These are phyloP conservation scores for Lentinula aciculospora DNA, from an alignment of 768 basidiomycete genomes.

Conservation along the genomic window DNA sequence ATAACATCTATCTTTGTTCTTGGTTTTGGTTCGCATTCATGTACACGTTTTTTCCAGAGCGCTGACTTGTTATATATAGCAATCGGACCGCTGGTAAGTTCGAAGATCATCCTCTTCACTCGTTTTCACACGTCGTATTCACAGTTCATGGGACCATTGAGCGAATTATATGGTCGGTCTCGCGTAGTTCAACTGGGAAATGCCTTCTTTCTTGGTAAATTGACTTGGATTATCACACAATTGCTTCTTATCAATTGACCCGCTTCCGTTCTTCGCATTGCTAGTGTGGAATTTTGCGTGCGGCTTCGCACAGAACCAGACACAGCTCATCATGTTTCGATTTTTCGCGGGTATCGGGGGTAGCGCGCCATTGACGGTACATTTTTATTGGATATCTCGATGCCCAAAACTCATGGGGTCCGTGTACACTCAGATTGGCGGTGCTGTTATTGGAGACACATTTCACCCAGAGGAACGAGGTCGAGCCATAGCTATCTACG, in stretches of 20 bases:
- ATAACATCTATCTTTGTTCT: slow-evolving; percentile 55
- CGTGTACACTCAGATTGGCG: slow-evolving; percentile 40
- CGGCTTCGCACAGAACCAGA: slow-evolving; percentile 38
- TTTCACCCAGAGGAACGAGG: slow-evolving; percentile 61
- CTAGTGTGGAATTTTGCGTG: slow-evolving; percentile 41
- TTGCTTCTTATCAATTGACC: not conserved
- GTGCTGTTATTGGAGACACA: slow-evolving; percentile 60
- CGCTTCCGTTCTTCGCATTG: not conserved
- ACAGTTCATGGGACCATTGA: slow-evolving; percentile 53
- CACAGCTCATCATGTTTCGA: slow-evolving; percentile 44
- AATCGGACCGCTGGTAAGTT: slow-evolving; percentile 41
- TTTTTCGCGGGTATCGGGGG: slow-evolving; percentile 52
- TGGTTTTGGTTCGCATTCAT: slow-evolving; percentile 46
- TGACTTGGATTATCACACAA: not conserved
- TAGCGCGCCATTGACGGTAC: slow-evolving; percentile 42
- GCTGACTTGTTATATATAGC: slow-evolving; percentile 29
- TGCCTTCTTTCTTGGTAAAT: slow-evolving; percentile 57
- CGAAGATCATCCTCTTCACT: not conserved
- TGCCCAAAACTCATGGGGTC: not conserved
- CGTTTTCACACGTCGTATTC: not conserved
- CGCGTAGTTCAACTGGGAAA: slow-evolving; percentile 58
- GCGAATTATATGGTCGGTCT: slow-evolving; percentile 67
- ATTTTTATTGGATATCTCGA: not conserved
- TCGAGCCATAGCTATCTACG: slow-evolving; percentile 57
- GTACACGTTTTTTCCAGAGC: not conserved